These are phyloP conservation scores for Solanum sparsipilum DNA, from an alignment of 257 asterid species.

Conservation along the genomic window DNA sequence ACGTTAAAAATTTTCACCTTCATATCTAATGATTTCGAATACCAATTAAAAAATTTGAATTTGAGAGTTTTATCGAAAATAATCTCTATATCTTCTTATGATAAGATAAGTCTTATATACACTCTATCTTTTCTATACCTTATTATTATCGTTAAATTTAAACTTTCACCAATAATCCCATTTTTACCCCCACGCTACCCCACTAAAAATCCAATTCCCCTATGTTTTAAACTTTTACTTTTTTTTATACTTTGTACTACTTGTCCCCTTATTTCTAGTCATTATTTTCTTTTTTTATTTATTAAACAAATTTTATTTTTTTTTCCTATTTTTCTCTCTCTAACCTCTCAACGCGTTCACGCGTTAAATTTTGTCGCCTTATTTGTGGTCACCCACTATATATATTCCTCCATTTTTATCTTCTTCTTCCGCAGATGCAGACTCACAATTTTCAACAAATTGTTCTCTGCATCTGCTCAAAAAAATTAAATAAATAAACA, in stretches of 20 bases:
- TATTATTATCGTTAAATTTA: background rate
- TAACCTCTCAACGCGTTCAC: constrained; percentile 44
- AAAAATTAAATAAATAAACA: no score
- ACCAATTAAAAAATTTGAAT: background rate
- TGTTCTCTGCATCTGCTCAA: constrained; percentile 35
- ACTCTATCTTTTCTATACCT: background rate
- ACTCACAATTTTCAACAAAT: background rate
- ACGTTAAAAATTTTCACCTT: background rate
- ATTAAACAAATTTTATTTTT: background rate
- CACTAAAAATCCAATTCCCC: background rate
- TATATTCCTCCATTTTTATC: constrained; percentile 3
- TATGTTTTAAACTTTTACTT: background rate
- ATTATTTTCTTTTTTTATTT: background rate
- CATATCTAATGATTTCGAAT: background rate
- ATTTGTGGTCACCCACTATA: constrained; percentile 38
- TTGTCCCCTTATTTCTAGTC: background rate
- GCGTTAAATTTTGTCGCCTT: constrained; percentile 16
- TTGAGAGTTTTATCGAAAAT: no score
- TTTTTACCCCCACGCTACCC: background rate
- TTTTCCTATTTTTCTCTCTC: background rate
- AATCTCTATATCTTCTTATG: background rate
- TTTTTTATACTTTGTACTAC: background rate
- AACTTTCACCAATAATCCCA: background rate
- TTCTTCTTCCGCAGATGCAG: constrained; percentile 38
- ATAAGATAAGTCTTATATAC: no score